Base-by-base conservation (phyloP, 495 filamentous ascomycete species). In the Cercophora scortea region DNA sequence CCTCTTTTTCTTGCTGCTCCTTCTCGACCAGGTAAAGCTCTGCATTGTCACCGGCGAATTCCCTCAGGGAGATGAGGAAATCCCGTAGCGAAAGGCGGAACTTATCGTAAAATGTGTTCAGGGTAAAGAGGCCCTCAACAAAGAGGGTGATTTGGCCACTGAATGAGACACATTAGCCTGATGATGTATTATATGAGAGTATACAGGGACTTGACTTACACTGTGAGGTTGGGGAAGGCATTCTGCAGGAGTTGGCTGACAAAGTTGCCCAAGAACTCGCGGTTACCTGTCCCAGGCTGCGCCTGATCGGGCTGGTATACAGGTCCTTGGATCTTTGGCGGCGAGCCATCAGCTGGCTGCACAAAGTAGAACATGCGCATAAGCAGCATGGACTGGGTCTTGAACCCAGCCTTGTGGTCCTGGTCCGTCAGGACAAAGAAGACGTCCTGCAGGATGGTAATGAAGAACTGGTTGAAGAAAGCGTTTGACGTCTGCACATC, bases 371-470 rank as follows among this genome's bases (percentile, higher is more conserved):
- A 96, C 86, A 99, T 92, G 58, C 90, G 85, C 44, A 92, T 89
- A 45, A 99, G 74, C 40, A 99, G 76, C 78, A 92, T 80, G 1
- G 91, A 90, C 69, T 99, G 93, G 9, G 88, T 88, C 72, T 97
- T 99, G 77, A 97, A 99, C 0, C 93, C 93, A 54, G 93, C 92
- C 76, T 97, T 99, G 73, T 99, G 93, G 60, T 99, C 94, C 55
- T 87, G 88, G 67, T 99, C 93, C 3, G 92, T 96, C 48, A 99
- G 77, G 16, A 99, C 93, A 64, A 97, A 99, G 79, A 99, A 96
- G 15, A 96, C 88, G 64, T 99, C 93, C 70, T 97, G 93, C 17
- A 99, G 76, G 58, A 99, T 99, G 3, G 87, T 78, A 39, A 96
- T 81, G 65, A 89, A 97, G 71, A 97, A 99, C 62, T 90, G 89